These are phyloP conservation scores for Fusarium virguliforme DNA, from an alignment of 2,329 filamentous ascomycete species.

Conservation along the genomic window DNA sequence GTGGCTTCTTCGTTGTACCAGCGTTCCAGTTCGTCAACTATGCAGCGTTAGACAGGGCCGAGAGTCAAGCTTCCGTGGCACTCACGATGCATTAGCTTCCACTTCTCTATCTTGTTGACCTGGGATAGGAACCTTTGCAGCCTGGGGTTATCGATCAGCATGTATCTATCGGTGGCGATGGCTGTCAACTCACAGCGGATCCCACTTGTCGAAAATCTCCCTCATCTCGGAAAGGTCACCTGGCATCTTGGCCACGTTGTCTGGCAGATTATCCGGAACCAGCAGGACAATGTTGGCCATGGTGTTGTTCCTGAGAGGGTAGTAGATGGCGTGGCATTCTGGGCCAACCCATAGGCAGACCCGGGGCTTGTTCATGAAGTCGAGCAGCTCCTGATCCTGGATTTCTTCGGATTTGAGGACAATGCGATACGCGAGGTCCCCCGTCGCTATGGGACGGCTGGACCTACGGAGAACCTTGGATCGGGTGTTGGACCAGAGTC, in stretches of 20 bases:
- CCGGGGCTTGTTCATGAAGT: constrained; percentile 16
- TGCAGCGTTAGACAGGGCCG: background rate
- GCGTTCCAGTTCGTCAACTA: constrained; percentile 13
- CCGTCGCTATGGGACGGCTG: constrained; percentile 13
- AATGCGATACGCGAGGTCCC: constrained; percentile 22
- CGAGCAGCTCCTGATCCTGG: constrained; percentile 16
- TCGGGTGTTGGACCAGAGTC: constrained; percentile 17
- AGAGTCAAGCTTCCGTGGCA: background rate
- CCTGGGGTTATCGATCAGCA: constrained; percentile 7
- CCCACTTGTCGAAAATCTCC: constrained; percentile 18
- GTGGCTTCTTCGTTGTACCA: constrained; percentile 19
- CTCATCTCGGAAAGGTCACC: constrained; percentile 17
- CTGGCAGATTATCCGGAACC: constrained; percentile 18
- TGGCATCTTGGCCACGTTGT: constrained; percentile 14
- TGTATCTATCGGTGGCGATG: background rate
- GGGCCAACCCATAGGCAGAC: constrained; percentile 18
- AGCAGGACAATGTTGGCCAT: constrained; percentile 21
- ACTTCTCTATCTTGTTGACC: constrained; percentile 18
- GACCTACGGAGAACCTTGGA: constrained; percentile 13
- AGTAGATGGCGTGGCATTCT: constrained; percentile 16
- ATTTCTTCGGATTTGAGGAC: constrained; percentile 19
- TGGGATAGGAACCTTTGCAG: constrained; percentile 13
- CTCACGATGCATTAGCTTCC: constrained; percentile 24
- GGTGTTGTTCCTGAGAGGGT: constrained; percentile 15
- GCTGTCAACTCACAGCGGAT: constrained; percentile 15